phyloP scores from a whole-genome alignment of 371 early-diverging fungal genomes.

The Nematocida ironsii region DNA sequence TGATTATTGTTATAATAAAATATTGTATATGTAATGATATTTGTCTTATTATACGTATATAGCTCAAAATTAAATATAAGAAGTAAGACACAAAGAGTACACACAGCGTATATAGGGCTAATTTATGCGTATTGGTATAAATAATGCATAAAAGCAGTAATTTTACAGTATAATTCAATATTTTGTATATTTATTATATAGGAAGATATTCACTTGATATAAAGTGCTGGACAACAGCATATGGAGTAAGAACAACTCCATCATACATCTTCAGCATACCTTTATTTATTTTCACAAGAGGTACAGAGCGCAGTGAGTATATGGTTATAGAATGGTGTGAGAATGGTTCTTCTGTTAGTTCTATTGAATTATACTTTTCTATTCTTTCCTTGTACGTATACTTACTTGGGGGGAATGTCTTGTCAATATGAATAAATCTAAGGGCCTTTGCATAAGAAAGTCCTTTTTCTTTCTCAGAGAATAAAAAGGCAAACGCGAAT shows the following conservation, averaged over 20 bases:
- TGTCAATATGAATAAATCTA: slow-evolving; percentile 41
- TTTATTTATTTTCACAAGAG: slow-evolving; percentile 84
- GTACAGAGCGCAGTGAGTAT: slow-evolving; percentile 27
- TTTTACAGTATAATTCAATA: neutral
- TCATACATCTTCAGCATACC: slow-evolving; percentile 92
- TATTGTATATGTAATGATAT: neutral
- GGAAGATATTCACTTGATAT: slow-evolving; percentile 77
- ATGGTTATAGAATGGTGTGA: slow-evolving; percentile 38
- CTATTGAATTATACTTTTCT: neutral
- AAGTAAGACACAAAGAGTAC: too few species aligned
- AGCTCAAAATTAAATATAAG: neutral
- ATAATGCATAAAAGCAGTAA: neutral
- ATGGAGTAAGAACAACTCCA: slow-evolving; percentile 85
- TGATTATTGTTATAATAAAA: too few species aligned
- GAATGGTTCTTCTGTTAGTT: slow-evolving; percentile 16
- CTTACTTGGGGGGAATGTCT: slow-evolving; percentile 27
- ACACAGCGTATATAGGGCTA: too few species aligned
- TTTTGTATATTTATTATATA: slow-evolving; percentile 13
- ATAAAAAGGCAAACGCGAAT: slow-evolving; percentile 34
- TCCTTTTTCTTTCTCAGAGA: slow-evolving; percentile 2
- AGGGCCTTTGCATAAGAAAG: slow-evolving; percentile 47
- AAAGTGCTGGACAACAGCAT: slow-evolving; percentile 97
- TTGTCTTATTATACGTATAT: neutral
- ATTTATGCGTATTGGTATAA: too few species aligned
- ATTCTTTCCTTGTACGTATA: slow-evolving; percentile 35